Base-by-base conservation (phyloP, 2,329 filamentous ascomycete genomes). In the Penicillium sp. region DNA sequence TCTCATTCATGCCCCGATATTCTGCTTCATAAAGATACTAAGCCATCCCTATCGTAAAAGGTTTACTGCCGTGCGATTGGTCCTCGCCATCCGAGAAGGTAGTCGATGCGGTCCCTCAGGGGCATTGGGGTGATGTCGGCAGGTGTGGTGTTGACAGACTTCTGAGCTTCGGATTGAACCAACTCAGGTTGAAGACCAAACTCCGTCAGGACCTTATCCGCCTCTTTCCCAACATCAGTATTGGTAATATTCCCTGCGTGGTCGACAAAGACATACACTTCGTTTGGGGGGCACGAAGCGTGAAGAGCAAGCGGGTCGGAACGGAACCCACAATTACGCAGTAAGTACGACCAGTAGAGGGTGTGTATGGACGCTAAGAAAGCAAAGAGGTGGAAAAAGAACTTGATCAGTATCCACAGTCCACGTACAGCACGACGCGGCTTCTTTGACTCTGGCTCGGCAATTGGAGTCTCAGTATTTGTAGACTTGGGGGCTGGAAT, bases 41-140 rank as follows among this genome's bases (percentile, higher is more conserved):
- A 22, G 10, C 9, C 19, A 19, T 28, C 9, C 26, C 5, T 35
- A 12, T 26, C 2, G 10, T 9, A 16, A 9, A n/a, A n/a, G 6
- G 7, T 14, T 59, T 46, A 57, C 12, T 40, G 10, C 11, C 35
- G 25, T n/a, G n/a, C 19, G 41, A 61, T 31, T 12, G 68, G 70
- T 1, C 69, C 70, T 22, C 53, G 60, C 71, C 71, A 73, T 19
- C 71, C 71, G 36, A 73, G 61, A 37, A 67, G 56, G 36, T 72
- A 70, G 51, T 73, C 71, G 14, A 73, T 50, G 6, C 50, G 64
- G 44, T 73, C 70, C 30, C 69, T 63, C 17, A 69, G 49, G 30
- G 57, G 48, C 31, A 26, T 22, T 10, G n/a, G 11, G 4, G 30
- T 26, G 14, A 17, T 14, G 1, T 51, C 26, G 14, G 16, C 11